Conservation (phyloP, 371 early-diverging fungal genomes). For the Cokeromyces recurvatus region DNA sequence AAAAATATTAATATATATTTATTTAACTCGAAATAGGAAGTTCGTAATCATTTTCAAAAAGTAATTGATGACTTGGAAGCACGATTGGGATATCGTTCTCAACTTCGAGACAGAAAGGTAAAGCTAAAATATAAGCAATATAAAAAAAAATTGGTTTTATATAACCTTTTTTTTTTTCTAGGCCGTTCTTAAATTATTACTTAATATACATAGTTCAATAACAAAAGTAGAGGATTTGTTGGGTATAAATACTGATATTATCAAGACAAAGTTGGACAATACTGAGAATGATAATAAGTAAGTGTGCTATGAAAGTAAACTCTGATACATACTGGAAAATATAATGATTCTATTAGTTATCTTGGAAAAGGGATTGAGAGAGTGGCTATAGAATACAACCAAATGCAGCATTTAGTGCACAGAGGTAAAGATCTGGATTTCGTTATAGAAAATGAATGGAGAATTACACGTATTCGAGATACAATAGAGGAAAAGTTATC, state of each 20-base stretch:
- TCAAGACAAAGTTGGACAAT: slow-evolving; percentile 7
- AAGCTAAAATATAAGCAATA: too few relatives aligned
- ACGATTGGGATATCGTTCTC: slow-evolving; percentile 58
- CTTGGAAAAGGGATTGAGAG: slow-evolving; percentile 70
- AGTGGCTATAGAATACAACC: slow-evolving; percentile 85
- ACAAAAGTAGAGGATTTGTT: slow-evolving; percentile 73
- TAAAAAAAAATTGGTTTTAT: too few relatives aligned
- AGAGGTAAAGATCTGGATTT: slow-evolving; percentile 66
- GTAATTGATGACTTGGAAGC: slow-evolving; percentile 52
- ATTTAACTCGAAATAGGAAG: slow-evolving; percentile 29
- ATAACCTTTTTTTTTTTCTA: too few relatives aligned
- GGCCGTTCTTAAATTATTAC: slow-evolving; percentile 58
- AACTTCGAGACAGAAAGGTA: slow-evolving; percentile 69
- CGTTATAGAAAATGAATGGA: slow-evolving; percentile 73
- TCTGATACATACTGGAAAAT: too few relatives aligned
- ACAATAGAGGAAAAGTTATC: slow-evolving; percentile 56
- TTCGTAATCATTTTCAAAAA: slow-evolving; percentile 45
- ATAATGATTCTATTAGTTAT: slow-evolving; percentile 10
- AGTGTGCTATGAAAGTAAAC: too few relatives aligned
- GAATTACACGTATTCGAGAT: slow-evolving; percentile 72
- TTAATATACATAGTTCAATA: slow-evolving; percentile 73
- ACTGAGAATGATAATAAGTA: slow-evolving; percentile 7
- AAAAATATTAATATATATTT: too few relatives aligned
- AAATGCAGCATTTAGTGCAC: slow-evolving; percentile 73
- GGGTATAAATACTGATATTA: slow-evolving; percentile 45